Evolutionary conservation across 805 yeast species (phyloP).

Genomic region (Starmerella scarabaei): DNA sequence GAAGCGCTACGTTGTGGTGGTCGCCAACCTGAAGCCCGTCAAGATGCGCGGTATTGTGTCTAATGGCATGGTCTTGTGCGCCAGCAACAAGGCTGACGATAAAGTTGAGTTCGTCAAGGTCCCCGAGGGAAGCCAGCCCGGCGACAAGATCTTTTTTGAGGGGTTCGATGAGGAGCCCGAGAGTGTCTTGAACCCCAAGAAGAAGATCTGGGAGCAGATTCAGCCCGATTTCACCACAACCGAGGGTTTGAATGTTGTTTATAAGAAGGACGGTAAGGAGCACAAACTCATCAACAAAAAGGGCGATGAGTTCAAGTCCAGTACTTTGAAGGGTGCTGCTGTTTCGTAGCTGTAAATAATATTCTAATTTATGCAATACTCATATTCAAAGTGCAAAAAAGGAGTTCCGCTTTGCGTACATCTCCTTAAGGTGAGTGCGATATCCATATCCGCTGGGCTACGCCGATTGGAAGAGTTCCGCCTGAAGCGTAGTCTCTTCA

Average conservation of each 20-base stretch:
- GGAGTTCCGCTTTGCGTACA: too few relatives aligned
- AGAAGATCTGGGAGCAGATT: conserved; percentile 91
- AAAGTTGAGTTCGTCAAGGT: conserved; percentile 88
- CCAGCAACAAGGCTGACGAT: conserved; percentile 43
- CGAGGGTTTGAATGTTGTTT: conserved; percentile 63
- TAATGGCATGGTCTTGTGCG: conserved; percentile 92
- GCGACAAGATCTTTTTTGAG: conserved; percentile 93
- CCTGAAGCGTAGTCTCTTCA: too few relatives aligned
- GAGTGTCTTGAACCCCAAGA: conserved; percentile 89
- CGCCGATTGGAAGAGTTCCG: too few relatives aligned
- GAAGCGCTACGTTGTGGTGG: conserved; percentile 75
- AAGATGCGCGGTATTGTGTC: conserved; percentile 96
- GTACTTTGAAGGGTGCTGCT: conserved; percentile 58
- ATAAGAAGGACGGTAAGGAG: conserved; percentile 61
- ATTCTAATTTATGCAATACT: background rate
- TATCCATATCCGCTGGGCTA: too few relatives aligned
- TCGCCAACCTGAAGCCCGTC: conserved; percentile 95
- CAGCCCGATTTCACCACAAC: conserved; percentile 85
- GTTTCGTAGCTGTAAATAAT: conserved; percentile 43
- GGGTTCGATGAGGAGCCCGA: conserved; percentile 83
- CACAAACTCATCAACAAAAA: conserved; percentile 61
- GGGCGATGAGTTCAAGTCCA: conserved; percentile 66
- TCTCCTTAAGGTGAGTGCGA: too few relatives aligned
- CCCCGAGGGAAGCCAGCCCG: conserved; percentile 84
- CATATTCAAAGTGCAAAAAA: too few relatives aligned